Evolutionary conservation across 2,329 filamentous ascomycete species (phyloP), one percentile per base, ranked within the genome.

Genomic region (Ceratocystis ficicola): DNA sequence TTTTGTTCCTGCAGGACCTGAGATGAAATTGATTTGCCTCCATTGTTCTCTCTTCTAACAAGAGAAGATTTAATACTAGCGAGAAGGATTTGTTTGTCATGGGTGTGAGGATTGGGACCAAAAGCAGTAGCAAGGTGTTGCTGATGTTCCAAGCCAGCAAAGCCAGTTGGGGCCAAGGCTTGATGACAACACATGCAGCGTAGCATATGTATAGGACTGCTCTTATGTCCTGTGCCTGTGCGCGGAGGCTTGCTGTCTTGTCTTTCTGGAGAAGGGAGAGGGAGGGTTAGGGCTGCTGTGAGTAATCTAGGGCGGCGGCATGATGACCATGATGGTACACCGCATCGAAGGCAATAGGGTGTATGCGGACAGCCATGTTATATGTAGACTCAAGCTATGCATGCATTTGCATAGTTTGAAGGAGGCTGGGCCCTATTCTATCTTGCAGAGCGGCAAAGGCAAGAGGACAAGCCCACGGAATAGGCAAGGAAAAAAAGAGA

Each of bases 1-100:
- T 36, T 36, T 20, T 59, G 55, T 59, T 59, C 55, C 55, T 59
- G 55, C 55, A 59, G 55, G 55, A 59, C 55, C 32, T 59, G n/a
- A 4, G 22, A 30, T 59, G 25, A n/a, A 32, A 30, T 36, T 59
- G 55, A 32, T 32, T 25, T 12, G 28, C 32, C 55, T 59, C n/a
- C 36, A 30, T 32, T 52, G 48, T n/a, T 52, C 48, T 36, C 55
- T 15, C 55, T 36, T 12, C 28, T 6, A 5, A 30, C 30, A 59
- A n/a, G 28, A 59, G 32, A 36, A 30, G 32, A 59, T n/a, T 17
- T 36, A 28, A n/a, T 36, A 59, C 25, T 20, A 30, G 32, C 55
- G 36, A 59, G 55, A 59, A 59, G 55, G 55, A 36, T 59, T n/a
- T 36, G 28, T 28, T n/a, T 36, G 28, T 28, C 55, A 59, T 59